Percentiles rank a stretch among this genome's conserved stretches.
These are phyloP conservation scores for Acanthochlamys bracteata DNA, from an alignment of 106 monocot genomes.

Conservation along the genomic window DNA sequence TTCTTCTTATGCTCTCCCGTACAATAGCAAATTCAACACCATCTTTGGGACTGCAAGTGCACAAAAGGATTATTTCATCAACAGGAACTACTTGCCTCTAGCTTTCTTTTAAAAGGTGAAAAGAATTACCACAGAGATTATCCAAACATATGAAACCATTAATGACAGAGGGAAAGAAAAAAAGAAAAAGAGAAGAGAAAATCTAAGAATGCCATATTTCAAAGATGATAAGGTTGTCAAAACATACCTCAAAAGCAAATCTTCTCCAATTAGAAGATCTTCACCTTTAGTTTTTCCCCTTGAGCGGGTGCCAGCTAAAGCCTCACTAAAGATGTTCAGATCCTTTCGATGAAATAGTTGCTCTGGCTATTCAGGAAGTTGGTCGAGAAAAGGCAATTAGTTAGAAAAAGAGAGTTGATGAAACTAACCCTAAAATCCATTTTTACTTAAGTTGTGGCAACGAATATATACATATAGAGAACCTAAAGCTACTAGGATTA, in stretches of 20 bases:
- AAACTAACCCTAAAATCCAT: too few species aligned
- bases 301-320: constrained; percentile 83
- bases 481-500: too few species aligned
- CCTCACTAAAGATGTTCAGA: constrained; percentile 71
- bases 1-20: constrained; percentile 82
- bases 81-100: too few species aligned
- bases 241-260: constrained; percentile 68
- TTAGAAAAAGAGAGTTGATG: constrained; percentile 10
- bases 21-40: constrained; percentile 73
- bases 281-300: constrained; percentile 50
- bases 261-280: constrained; percentile 73
- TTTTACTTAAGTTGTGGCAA: too few species aligned
- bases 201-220: too few species aligned
- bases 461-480: too few species aligned
- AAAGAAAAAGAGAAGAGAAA: too few species aligned
- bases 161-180: too few species aligned
- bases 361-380: constrained; percentile 87
- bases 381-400: constrained; percentile 9
- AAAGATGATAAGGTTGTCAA: too few species aligned
- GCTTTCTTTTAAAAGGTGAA: too few species aligned
- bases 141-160: too few species aligned
- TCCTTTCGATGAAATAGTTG: constrained; percentile 85
- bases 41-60: constrained; percentile 68
- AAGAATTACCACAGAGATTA: too few species aligned
- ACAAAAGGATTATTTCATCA: constrained; percentile 4